Conservation (phyloP, 2,329 filamentous ascomycete species). For the Hypocrella siamensis region DNA sequence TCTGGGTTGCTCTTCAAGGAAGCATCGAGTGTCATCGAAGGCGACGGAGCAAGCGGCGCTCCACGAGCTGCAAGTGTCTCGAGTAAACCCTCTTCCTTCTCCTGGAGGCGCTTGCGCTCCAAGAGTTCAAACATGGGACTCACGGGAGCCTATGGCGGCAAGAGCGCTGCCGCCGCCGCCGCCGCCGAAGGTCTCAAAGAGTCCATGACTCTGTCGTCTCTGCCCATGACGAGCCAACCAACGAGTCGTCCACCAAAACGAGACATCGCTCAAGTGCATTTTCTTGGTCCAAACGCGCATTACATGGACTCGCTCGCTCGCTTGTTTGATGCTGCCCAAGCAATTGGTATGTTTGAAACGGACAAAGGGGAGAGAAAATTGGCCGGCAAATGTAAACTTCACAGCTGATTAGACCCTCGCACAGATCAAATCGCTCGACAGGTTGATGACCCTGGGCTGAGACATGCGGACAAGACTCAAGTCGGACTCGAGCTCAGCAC, state of each 20-base stretch:
- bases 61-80: conserved; percentile 45
- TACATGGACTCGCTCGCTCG: conserved; percentile 87
- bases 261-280: conserved; percentile 52
- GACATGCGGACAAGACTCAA: conserved; percentile 83
- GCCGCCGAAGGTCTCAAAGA: conserved; percentile 13
- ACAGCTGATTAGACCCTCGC: conserved; percentile 1
- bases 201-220: conserved; percentile 44
- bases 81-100: conserved; percentile 56
- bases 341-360: conserved; percentile 52
- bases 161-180: conserved; percentile 8
- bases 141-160: conserved; percentile 28
- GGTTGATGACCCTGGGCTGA: conserved; percentile 85
- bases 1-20: conserved; percentile 63
- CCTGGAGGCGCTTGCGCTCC: conserved; percentile 77
- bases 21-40: conserved; percentile 33
- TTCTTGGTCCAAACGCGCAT: conserved; percentile 68
- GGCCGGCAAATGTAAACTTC: background rate
- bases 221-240: conserved; percentile 59
- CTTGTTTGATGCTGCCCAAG: conserved; percentile 84
- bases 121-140: conserved; percentile 66
- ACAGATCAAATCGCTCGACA: conserved; percentile 89
- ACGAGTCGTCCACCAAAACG: conserved; percentile 56
- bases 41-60: conserved; percentile 22
- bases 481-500: conserved; percentile 89
- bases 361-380: background rate